Base-by-base conservation (phyloP, 2,329 filamentous ascomycete species). In the Tolypocladium endophyticum region DNA sequence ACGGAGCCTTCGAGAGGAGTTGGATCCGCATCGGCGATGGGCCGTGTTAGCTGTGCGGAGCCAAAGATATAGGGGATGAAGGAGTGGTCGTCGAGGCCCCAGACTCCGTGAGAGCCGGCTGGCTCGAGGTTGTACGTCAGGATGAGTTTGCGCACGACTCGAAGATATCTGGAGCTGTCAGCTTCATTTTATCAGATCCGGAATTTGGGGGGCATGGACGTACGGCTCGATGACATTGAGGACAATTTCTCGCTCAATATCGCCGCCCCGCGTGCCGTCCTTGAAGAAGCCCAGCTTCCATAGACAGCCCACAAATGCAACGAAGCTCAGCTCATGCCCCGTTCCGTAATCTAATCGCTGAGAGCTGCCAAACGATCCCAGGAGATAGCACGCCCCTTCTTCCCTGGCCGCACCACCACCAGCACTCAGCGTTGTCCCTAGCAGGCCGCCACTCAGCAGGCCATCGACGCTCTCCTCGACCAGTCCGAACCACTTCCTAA, bases 81-180 rank as follows among this genome's bases (percentile, higher is more conserved):
- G 11, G 86, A 92, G 74, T 99, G 93, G 72, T 99, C 94, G 71
- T 99, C 94, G n/a, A 99, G 81, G 25, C 94, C 94, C 94, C 94
- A 99, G 25, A 99, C 94, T 3, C 94, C 94, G 70, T 97, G 94
- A 1, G 93, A 96, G 2, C 94, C 94, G 7, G 94, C 94, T 4
- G 94, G 94, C 70, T 99, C 94, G 25, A 99, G 83, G 0, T 87
- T 97, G 72, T 97, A 99, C 2, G 87, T 93, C 57, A 90, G 79
- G 66, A 99, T 97, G 12, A 99, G 80, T 50, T 83, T 85, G 45
- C 94, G 87, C 54, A 96, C 80, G 2, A 97, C 86, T 38, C 79
- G 77, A n/a, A 96, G 78, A 69, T 96, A 96, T 47, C 88, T 91
- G 67, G 35, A 4, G 7, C 14, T 16, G 36, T 64, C 56, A 64